Evolutionary conservation across 768 basidiomycete genomes (phyloP).

Genomic region (Kwoniella mangroviensis): DNA sequence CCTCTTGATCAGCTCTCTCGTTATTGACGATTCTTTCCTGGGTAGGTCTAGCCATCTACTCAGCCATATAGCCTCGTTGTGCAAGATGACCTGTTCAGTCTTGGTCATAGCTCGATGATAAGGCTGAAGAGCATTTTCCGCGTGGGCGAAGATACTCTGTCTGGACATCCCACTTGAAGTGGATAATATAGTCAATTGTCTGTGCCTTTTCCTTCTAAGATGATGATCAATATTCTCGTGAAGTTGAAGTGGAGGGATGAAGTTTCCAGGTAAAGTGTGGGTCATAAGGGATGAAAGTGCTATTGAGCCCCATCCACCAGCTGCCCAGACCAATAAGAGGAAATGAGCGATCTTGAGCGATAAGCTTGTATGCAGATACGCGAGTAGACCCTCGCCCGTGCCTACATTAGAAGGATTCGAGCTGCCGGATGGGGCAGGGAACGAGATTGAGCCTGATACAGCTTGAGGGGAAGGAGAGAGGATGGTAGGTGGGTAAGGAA

Average conservation of each 20-base stretch:
- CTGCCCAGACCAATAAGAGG: slow-evolving; percentile 46
- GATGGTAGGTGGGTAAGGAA: slow-evolving; percentile 47
- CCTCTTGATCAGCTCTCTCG: slow-evolving; percentile 81
- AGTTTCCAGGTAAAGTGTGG: slow-evolving; percentile 45
- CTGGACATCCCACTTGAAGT: slow-evolving; percentile 73
- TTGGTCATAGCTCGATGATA: slow-evolving; percentile 81
- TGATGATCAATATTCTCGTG: slow-evolving; percentile 10
- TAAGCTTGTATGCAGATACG: slow-evolving; percentile 45
- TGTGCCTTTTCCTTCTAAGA: slow-evolving; percentile 18
- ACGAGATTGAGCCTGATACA: slow-evolving; percentile 62
- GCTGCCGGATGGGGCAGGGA: slow-evolving; percentile 49
- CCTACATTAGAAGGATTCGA: slow-evolving; percentile 22
- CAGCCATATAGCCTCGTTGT: slow-evolving; percentile 73
- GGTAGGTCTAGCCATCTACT: slow-evolving; percentile 81
- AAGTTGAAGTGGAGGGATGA: slow-evolving; percentile 25
- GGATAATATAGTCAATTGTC: slow-evolving; percentile 54
- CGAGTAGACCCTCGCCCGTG: slow-evolving; percentile 51
- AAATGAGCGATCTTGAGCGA: slow-evolving; percentile 47
- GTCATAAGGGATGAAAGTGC: slow-evolving; percentile 44
- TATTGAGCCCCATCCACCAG: slow-evolving; percentile 51
- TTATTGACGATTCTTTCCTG: slow-evolving; percentile 83
- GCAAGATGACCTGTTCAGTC: slow-evolving; percentile 72
- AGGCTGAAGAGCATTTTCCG: slow-evolving; percentile 81
- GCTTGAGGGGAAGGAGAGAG: slow-evolving; percentile 46
- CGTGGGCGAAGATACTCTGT: slow-evolving; percentile 67